Evolutionary conservation across 2,329 filamentous ascomycete species (phyloP), one percentile per base, ranked within the genome.

Genomic region (Fusarium avenaceum): DNA sequence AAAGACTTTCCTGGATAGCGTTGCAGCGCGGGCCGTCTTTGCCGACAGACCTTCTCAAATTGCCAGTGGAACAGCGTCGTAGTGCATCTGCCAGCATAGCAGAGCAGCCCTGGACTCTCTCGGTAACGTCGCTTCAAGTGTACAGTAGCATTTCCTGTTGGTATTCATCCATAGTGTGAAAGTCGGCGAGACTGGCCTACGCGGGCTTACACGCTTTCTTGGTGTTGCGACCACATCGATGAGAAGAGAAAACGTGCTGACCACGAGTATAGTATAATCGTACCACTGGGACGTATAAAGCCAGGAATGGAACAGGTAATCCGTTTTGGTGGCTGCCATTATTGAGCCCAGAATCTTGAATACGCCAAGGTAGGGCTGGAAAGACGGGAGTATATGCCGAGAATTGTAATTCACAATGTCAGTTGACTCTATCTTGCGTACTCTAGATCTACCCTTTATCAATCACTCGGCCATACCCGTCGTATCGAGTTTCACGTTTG

Each of bases 1-100:
- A 46, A 17, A 32, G 33, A 46, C 22, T 46, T n/a, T 30, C 57
- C 45, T 55, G 58, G 57, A 38, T 17, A 38, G 35, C 35, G 35
- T 38, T 19, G n/a, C 35, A 38, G 35, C 10, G 35, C 35, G 35
- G 35, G 7, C 35, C 35, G 35, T n/a, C 7, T n/a, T 38, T n/a
- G 35, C 35, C 35, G 35, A 38, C 35, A 4, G 35, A 38, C 17
- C 17, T 38, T 8, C 35, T 38, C 51, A 48, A 19, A 54, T 54
- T 43, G 30, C 30, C 42, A 46, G 22, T 30, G 44, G 33, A 40
- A 45, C 19, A 33, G 39, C 15, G 58, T 62, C 42, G 33, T 35
- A 62, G 40, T 62, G 57, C 57, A 62, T 14, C 24, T 55, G 33
- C 38, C 14, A 26, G 48, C 24, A 24, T 26, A 30, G 14, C 22